Evolutionary conservation across 345 rosid genomes (phyloP).

Genomic region (Limnanthes douglasii): DNA sequence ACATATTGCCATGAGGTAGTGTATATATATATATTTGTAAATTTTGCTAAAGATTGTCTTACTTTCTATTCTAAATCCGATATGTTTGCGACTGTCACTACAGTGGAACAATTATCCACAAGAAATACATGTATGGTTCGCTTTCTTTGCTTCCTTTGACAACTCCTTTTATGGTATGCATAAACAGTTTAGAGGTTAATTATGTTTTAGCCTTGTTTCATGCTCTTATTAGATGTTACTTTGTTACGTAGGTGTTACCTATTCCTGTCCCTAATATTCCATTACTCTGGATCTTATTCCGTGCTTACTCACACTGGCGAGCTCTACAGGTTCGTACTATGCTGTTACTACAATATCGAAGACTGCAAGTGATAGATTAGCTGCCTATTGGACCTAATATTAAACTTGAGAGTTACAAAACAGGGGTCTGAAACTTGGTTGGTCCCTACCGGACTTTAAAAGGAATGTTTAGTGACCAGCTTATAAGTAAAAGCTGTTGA

Average conservation of each 20-base stretch:
- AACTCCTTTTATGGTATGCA: constrained; percentile 52
- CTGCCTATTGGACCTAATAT: too few species aligned
- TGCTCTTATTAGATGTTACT: too few species aligned
- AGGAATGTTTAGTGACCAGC: too few species aligned
- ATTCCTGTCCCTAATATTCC: constrained; percentile 85
- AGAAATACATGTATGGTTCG: constrained; percentile 65
- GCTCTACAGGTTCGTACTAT: constrained; percentile 80
- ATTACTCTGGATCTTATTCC: constrained; percentile 89
- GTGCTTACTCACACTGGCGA: constrained; percentile 88
- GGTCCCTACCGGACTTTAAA: not conserved
- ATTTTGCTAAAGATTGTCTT: too few species aligned
- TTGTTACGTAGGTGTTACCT: too few species aligned
- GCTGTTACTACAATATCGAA: not conserved
- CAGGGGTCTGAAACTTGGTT: too few species aligned
- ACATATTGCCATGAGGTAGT: constrained; percentile 67
- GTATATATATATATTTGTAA: too few species aligned
- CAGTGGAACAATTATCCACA: constrained; percentile 76
- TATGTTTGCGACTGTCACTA: constrained; percentile 8
- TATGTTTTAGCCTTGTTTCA: too few species aligned
- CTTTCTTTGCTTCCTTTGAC: constrained; percentile 77
- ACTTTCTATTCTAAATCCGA: not conserved
- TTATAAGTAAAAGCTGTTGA: too few species aligned
- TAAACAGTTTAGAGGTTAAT: too few species aligned
- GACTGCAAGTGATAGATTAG: too few species aligned
- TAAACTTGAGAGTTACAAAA: too few species aligned